Conservation (phyloP, 129 eudicot genomes). For the Heracleum sosnowskyi region DNA sequence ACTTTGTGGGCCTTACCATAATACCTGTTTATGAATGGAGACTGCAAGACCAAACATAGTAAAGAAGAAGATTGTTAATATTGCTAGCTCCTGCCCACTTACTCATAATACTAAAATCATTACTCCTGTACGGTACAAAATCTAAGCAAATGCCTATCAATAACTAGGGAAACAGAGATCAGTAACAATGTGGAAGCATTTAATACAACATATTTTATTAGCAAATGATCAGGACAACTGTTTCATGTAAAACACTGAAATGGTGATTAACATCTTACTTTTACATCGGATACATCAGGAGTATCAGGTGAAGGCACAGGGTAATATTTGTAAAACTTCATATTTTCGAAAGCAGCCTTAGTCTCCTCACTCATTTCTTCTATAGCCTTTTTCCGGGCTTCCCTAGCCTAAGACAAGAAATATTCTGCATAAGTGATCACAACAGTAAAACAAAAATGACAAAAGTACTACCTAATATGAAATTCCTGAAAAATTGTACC, state of each 20-base stretch:
- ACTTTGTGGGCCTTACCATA: slow-evolving; percentile 79
- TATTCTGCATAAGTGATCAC: not conserved
- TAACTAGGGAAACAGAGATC: no score
- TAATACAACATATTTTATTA: no score
- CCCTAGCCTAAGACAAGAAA: slow-evolving; percentile 56
- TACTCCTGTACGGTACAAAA: no score
- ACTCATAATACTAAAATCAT: no score
- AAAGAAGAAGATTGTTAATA: not conserved
- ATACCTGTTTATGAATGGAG: slow-evolving; percentile 74
- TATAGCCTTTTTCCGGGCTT: slow-evolving; percentile 59
- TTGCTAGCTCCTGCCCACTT: not conserved
- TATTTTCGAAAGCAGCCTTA: slow-evolving; percentile 60
- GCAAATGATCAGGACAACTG: not conserved
- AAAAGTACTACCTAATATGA: not conserved
- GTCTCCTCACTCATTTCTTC: slow-evolving; percentile 63
- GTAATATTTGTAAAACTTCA: slow-evolving; percentile 87
- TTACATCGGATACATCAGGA: slow-evolving; percentile 79
- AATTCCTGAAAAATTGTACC: slow-evolving; percentile 29
- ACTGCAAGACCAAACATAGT: slow-evolving; percentile 33
- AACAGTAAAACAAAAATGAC: not conserved
- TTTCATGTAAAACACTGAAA: not conserved
- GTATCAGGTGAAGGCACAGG: slow-evolving; percentile 67
- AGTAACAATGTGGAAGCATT: no score
- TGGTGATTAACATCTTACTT: slow-evolving; percentile 36
- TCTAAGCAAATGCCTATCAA: no score